These are phyloP conservation scores for Blastobotrys peoriensis DNA, from an alignment of 805 yeast species.

Conservation along the genomic window DNA sequence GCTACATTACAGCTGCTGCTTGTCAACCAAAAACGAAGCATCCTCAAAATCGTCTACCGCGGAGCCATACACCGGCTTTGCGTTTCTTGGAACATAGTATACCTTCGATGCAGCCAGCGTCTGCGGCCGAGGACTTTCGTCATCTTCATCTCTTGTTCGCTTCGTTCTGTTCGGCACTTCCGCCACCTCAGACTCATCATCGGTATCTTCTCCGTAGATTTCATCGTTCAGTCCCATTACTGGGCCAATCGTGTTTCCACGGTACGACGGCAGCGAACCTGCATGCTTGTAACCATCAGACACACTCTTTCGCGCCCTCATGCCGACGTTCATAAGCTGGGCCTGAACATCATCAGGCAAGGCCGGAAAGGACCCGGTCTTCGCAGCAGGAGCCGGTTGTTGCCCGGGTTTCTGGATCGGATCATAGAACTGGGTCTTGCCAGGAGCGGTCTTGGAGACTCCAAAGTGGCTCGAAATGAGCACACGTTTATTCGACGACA, in stretches of 20 bases:
- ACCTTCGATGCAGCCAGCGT: conserved; percentile 8
- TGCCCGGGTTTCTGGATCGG: background rate
- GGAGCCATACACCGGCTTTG: conserved; percentile 12
- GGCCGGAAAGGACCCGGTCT: conserved; percentile 12
- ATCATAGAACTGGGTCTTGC: background rate
- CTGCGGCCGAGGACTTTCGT: conserved; percentile 1
- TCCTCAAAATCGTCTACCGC: conserved; percentile 25
- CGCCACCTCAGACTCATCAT: background rate
- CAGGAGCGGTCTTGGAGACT: background rate
- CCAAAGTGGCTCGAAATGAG: conserved; percentile 13
- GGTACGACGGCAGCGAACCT: conserved; percentile 22
- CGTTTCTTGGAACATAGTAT: conserved; percentile 11
- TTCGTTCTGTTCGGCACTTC: background rate
- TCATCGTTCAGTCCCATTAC: background rate
- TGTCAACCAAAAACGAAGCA: conserved; percentile 24
- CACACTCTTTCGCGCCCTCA: conserved; percentile 26
- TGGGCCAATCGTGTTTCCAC: conserved; percentile 24
- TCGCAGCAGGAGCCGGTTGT: conserved; percentile 4
- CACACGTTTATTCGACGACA: conserved; percentile 5
- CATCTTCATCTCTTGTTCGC: conserved; percentile 8
- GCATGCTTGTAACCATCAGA: conserved; percentile 28
- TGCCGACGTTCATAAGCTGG: conserved; percentile 23
- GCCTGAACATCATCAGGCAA: conserved; percentile 21
- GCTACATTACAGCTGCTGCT: background rate
- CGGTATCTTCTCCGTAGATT: too few species aligned